Evolutionary conservation across 768 basidiomycete genomes (phyloP), one percentile per base, ranked within the genome.

Genomic region (Auriscalpium vulgare): DNA sequence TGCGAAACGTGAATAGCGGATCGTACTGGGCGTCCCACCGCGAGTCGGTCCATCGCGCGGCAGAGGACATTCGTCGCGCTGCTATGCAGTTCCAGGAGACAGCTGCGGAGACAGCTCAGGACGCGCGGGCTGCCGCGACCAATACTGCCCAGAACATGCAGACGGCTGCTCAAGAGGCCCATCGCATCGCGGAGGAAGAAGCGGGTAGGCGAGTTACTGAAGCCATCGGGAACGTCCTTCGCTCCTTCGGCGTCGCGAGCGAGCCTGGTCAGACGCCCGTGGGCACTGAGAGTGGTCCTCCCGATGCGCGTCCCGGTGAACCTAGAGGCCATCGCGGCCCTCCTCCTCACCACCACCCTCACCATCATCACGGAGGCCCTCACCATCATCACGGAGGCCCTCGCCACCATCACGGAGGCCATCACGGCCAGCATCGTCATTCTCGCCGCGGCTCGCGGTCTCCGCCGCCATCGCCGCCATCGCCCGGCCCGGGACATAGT

Each of bases 21-120:
- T 73, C 78, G 9, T 91, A 91, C 65, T 91, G 86, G 87, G 67
- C 72, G 37, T 68, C 75, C 34, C 85, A 88, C 62, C 79, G 84
- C 49, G 78, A 79, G 9, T 71, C 78, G 3, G 68, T 88, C 46
- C 77, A 81, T 8, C 78, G 79, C 19, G 80, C 82, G 17, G 83
- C 81, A 4, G 76, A 78, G 37, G 74, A 78, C 37, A 63, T 86
- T 8, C 74, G 78, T 14, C 79, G 77, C 53, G 72, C 72, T 47
- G 74, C 80, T 1, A 61, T 74, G 46, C 62, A 70, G 35, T 55
- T 66, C 19, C 62, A 63, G 21, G 62, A 62, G 1, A 70, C 72
- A 49, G 65, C 70, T 16, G 67, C 70, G 8, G 29, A 29, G 29
- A 29, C 29, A 29, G 29, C 29, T 29, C 29, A 29, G 29, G 7